Percentiles rank a stretch among this genome's conserved stretches.
phyloP scores from a whole-genome alignment of 148 eudicot species.

The Spergularia marina region DNA sequence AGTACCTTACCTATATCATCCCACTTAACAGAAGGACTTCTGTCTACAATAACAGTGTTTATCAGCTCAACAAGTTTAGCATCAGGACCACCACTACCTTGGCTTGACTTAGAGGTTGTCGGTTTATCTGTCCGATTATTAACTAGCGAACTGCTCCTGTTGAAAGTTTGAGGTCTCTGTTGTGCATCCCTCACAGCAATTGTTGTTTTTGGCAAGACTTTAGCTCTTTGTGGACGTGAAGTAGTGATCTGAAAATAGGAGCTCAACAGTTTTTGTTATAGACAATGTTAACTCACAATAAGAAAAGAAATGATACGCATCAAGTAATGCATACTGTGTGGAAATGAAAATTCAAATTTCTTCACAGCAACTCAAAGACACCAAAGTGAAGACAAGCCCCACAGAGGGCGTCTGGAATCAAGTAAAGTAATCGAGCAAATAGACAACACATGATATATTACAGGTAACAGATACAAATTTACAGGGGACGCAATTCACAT shows the following conservation, averaged over 20 bases:
- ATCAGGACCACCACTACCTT: conserved; percentile 61
- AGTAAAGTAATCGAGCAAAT: neutral
- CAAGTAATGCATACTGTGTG: neutral
- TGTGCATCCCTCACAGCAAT: conserved; percentile 29
- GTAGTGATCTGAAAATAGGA: conserved; percentile 35
- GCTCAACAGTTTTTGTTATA: neutral
- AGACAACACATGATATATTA: neutral
- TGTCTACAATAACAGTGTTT: conserved; percentile 86
- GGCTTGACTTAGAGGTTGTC: conserved; percentile 46
- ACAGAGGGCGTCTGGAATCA: neutral
- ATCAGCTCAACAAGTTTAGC: conserved; percentile 82
- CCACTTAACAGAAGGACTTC: conserved; percentile 98
- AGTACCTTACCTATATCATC: conserved; percentile 81
- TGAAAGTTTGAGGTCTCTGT: conserved; percentile 39
- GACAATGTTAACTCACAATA: neutral
- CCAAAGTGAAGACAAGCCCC: neutral
- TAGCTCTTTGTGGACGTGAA: conserved; percentile 42
- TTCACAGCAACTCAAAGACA: conserved; percentile 1
- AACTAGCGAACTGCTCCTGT: conserved; percentile 32
- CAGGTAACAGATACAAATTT: neutral
- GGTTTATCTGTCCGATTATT: conserved; percentile 36
- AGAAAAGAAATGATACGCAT: neutral
- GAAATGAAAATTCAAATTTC: neutral
- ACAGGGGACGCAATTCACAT: neutral
- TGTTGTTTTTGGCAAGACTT: conserved; percentile 35